A percentile compares a stretch with the other conserved stretches of the same genome.
Conservation (phyloP, 2,329 filamentous ascomycete species). For the Penicillium sp. region DNA sequence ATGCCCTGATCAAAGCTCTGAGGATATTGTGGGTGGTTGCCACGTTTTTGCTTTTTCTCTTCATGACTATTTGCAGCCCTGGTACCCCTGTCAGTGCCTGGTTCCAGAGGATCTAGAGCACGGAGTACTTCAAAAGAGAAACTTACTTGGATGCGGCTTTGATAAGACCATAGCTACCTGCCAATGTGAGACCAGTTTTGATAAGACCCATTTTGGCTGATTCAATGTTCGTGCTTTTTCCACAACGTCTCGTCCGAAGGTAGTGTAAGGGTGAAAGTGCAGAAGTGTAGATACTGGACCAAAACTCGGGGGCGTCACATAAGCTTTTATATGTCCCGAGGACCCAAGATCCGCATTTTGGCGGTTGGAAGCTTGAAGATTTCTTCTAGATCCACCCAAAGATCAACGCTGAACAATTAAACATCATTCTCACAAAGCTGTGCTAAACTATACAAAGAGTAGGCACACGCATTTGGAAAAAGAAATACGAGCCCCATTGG, state of each 20-base stretch:
- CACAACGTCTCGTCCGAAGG: too few species aligned
- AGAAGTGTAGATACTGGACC: too few species aligned
- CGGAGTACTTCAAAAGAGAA: neutral
- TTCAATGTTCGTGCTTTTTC: neutral
- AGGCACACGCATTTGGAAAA: neutral
- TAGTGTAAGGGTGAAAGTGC: too few species aligned
- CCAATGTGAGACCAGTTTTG: conserved; percentile 6
- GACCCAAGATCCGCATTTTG: too few species aligned
- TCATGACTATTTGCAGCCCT: conserved; percentile 14
- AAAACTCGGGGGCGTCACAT: too few species aligned
- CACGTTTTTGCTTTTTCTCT: conserved; percentile 10
- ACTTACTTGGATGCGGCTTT: conserved; percentile 14
- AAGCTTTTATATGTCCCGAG: too few species aligned
- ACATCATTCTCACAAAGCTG: neutral
- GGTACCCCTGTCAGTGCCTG: neutral
- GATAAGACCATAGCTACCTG: conserved; percentile 8
- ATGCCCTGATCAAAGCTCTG: neutral
- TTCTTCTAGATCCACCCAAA: too few species aligned
- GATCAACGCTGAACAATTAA: neutral
- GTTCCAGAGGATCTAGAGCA: neutral
- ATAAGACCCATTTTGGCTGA: conserved; percentile 7
- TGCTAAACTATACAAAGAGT: neutral
- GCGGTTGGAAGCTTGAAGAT: too few species aligned
- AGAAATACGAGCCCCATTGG: neutral
- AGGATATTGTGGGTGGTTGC: neutral